These are phyloP conservation scores for Plasmopara muralis DNA, from an alignment of 352 stramenopile genomes.

Conservation along the genomic window DNA sequence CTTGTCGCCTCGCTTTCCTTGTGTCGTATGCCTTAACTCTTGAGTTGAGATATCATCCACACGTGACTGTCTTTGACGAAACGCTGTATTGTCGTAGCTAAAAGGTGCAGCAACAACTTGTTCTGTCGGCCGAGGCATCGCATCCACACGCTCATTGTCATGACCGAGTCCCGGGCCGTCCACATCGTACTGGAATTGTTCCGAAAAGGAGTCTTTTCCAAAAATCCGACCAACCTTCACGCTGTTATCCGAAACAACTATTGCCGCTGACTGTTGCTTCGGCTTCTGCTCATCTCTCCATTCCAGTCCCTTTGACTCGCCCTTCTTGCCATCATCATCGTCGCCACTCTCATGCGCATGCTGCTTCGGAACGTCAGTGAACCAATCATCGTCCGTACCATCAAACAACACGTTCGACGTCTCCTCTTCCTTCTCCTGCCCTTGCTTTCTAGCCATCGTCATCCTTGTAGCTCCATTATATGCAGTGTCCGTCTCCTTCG, in stretches of 20 bases:
- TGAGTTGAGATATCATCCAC: too few species aligned
- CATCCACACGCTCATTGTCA: conserved; percentile 16
- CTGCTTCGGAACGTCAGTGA: conserved; percentile 35
- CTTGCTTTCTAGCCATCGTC: neutral
- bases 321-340: conserved; percentile 17
- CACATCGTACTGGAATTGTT: conserved; percentile 30
- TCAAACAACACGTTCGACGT: conserved; percentile 34
- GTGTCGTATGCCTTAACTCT: conserved; percentile 20
- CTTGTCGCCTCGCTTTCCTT: conserved; percentile 13
- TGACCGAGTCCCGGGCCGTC: conserved; percentile 21
- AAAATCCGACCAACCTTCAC: conserved; percentile 8
- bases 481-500: conserved; percentile 2
- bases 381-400: conserved; percentile 50
- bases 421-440: conserved; percentile 2
- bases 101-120: neutral
- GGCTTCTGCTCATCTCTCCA: conserved; percentile 16
- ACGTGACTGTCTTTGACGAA: conserved; percentile 3
- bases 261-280: conserved; percentile 5
- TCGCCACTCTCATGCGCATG: conserved; percentile 5
- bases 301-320: conserved; percentile 15
- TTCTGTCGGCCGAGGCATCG: conserved; percentile 27
- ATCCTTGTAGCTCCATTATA: neutral
- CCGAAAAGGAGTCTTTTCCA: conserved; percentile 22
- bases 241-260: conserved; percentile 4
- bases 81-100: conserved; percentile 7